Base-by-base conservation (phyloP, 768 basidiomycete genomes). In the Holtermanniella nyarrowii region DNA sequence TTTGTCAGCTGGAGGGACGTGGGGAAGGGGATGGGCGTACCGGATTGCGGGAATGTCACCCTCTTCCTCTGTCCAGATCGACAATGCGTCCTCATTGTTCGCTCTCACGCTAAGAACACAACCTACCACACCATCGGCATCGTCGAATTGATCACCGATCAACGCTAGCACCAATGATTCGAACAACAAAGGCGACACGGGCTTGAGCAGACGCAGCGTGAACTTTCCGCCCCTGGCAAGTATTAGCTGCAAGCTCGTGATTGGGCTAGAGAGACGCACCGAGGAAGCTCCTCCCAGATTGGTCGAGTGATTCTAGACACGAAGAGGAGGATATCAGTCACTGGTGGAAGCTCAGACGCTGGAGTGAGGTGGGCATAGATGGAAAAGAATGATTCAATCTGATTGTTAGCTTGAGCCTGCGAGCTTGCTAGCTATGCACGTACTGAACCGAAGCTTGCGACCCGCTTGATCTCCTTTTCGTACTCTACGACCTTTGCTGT, bases 381-480 rank as follows among this genome's bases (percentile, higher is more conserved):
- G 21, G 88, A 84, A 84, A 91, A 93, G 72, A 90, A 95, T 31
- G 88, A 91, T 74, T 96, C 93, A 48, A 88, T 86, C 84, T 89
- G 64, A 3, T 12, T 12, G 42, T 37, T 21, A 26, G n/a, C 22
- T 25, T 2, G 2, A 45, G 24, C 13, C 14, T 31, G 48, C 10
- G 42, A 48, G 27, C 12, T 46, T n/a, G 31, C 16, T 14, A 39
- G 16, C 49, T 31, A 47, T 48, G 11, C 10, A 76, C 82, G 48
- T 55, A 88, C 86, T 4, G 88, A 91, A 59, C 85, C 82, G 67
- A 91, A 93, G 3, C 86, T 82, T 4, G 88, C 82, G 44, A 96
- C 82, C 72, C 84, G 85, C 74, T 88, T 88, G 65, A 96, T 93
- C 24, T 89, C 88, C 65, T 93, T 89, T 64, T 95, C 90, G 66